Evolutionary conservation across 805 yeast species (phyloP), one percentile per base, ranked within the genome.

Genomic region (Kuraishia capsulata): DNA sequence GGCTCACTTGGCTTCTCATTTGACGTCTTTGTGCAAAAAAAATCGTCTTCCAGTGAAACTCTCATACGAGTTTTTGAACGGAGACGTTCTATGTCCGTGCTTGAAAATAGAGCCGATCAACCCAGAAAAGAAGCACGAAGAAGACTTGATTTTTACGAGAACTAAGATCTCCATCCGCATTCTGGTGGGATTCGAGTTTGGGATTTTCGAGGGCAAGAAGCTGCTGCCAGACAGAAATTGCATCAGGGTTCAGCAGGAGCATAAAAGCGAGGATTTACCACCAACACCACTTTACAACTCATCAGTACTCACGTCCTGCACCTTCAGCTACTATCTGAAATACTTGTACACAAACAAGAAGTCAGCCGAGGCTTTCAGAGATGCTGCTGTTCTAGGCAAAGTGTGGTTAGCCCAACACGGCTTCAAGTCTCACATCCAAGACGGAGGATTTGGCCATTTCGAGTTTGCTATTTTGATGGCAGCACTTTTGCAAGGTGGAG

Each of bases 371-470:
- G 77, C 86, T 11, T 92, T 87, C 59, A 75, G 76, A 45, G 95
- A 89, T 49, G 97, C 98, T 2, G 78, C 88, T 45, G 73, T 80
- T 5, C 67, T 92, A 38, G 96, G 96, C 3, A 72, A 89, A 44
- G 62, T 92, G 39, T 92, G 98, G 98, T 68, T 92, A 31, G 71
- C 76, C 36, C 97, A 92, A 60, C 72, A 95, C 46, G 95, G 95
- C 0, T 76, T 87, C 42, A 68, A 74, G 9, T 76, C 94, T 0
- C 59, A 72, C 13, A 54, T 81, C 24, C 65, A 73, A 14, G 66
- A 72, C 32, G 75, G 76, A 34, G 97, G 97, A 0, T 90, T 92
- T 57, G 97, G 97, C 10, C 84, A 81, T 49, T 87, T 87, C 56
- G 97, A 92, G 61, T 88, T 88, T 57, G 80, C 88, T 23, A 62